These are phyloP conservation scores for Trapa incisa DNA, from an alignment of 345 rosid species.

Conservation along the genomic window DNA sequence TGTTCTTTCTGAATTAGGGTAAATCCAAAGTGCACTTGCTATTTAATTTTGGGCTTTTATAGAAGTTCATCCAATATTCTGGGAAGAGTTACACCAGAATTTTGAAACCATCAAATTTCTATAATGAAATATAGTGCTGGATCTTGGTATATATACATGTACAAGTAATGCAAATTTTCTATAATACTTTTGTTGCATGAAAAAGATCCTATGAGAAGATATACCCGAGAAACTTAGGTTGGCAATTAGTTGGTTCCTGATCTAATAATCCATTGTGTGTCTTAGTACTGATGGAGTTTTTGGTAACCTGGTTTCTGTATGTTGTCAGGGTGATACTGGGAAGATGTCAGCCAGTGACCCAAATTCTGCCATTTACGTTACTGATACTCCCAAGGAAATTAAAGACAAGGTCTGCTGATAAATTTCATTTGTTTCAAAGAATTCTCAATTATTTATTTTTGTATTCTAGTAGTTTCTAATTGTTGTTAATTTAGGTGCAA, in stretches of 20 bases:
- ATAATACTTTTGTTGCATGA: background rate
- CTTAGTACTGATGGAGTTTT: background rate
- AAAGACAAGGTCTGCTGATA: conserved; percentile 53
- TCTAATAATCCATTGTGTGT: background rate
- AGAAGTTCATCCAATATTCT: too few relatives aligned
- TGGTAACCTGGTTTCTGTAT: conserved; percentile 3
- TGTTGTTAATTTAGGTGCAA: background rate
- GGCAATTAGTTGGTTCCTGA: background rate
- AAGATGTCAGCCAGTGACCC: conserved; percentile 99
- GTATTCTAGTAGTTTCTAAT: background rate
- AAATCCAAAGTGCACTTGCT: too few relatives aligned
- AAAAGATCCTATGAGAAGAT: background rate
- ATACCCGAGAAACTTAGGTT: background rate
- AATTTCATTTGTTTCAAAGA: background rate
- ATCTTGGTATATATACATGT: too few relatives aligned
- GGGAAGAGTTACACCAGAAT: too few relatives aligned
- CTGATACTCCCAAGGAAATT: conserved; percentile 70
- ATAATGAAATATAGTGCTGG: too few relatives aligned
- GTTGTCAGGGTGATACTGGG: conserved; percentile 74
- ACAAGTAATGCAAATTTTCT: background rate
- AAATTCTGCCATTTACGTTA: conserved; percentile 86
- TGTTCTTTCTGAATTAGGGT: too few relatives aligned
- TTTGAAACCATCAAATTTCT: too few relatives aligned
- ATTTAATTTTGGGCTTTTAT: too few relatives aligned
- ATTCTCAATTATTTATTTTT: background rate